Conservation (phyloP, 2,329 filamentous ascomycete species). For the Alternaria viburni region DNA sequence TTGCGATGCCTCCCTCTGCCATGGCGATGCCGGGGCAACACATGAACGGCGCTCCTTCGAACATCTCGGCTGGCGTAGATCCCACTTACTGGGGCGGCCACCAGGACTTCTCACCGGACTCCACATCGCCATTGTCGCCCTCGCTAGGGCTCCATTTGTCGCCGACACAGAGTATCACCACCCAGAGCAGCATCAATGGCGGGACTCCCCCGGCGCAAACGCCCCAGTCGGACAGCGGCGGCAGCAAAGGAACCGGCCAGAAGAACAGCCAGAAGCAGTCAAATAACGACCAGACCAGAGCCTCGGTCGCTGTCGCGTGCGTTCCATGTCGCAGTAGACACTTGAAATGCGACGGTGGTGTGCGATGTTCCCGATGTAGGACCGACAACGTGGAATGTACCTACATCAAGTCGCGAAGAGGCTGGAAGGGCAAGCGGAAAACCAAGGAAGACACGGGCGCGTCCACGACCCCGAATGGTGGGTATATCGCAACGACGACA, state of each 20-base stretch:
- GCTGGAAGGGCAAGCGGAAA: conserved; percentile 55
- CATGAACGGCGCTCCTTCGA: conserved; percentile 27
- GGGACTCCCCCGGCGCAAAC: conserved; percentile 42
- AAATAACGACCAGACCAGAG: conserved; percentile 29
- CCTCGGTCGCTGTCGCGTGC: conserved; percentile 55
- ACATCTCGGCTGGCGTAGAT: conserved; percentile 39
- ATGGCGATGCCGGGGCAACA: conserved; percentile 39
- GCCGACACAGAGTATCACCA: conserved; percentile 37
- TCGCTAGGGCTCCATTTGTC: conserved; percentile 40
- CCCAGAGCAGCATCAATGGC: conserved; percentile 37
- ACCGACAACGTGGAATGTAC: conserved; percentile 55
- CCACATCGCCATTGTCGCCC: conserved; percentile 25
- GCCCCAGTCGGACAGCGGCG: conserved; percentile 35
- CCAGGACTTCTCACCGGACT: conserved; percentile 35
- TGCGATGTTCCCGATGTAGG: conserved; percentile 57
- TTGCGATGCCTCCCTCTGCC: conserved; percentile 24
- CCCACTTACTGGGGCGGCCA: conserved; percentile 42
- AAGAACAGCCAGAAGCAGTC: conserved; percentile 29
- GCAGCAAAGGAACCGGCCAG: conserved; percentile 22
- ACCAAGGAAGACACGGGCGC: conserved; percentile 42
- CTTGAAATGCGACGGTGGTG: conserved; percentile 60
- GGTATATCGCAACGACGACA: conserved; percentile 8
- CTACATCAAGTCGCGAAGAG: conserved; percentile 60
- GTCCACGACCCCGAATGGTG: conserved; percentile 28
- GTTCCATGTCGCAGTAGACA: conserved; percentile 60